phyloP scores from a whole-genome alignment of 2,329 filamentous ascomycete genomes.

The Diaporthe citri region DNA sequence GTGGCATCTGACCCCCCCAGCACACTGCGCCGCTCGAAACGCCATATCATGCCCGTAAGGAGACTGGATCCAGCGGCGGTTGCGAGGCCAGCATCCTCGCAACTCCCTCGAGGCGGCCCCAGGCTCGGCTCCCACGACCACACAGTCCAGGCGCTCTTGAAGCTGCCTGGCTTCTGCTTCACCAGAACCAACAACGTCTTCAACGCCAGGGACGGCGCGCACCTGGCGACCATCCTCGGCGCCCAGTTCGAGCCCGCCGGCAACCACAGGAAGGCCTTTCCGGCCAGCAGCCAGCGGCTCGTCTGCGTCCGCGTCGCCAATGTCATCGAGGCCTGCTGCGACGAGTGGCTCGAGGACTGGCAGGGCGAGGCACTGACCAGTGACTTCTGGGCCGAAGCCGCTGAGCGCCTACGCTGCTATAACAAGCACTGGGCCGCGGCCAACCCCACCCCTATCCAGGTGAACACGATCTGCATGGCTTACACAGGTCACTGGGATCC shows the following conservation, averaged over 20 bases:
- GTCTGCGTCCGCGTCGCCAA: constrained; percentile 31
- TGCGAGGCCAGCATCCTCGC: background rate
- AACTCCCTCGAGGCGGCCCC: background rate
- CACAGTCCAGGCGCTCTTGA: constrained; percentile 28
- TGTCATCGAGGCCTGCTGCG: constrained; percentile 35
- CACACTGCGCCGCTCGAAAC: constrained; percentile 12
- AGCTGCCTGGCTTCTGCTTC: constrained; percentile 35
- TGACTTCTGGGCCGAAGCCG: constrained; percentile 28
- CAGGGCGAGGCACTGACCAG: constrained; percentile 28
- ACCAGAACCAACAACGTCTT: constrained; percentile 1
- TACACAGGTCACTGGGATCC: constrained; percentile 34
- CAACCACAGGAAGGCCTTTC: background rate
- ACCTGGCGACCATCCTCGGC: constrained; percentile 26
- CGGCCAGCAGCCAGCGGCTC: constrained; percentile 21
- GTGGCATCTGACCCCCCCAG: background rate
- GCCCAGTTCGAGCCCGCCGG: constrained; percentile 3
- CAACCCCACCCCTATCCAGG: constrained; percentile 11
- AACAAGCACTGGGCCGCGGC: constrained; percentile 18
- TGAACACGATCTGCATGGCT: constrained; percentile 34
- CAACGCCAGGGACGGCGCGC: background rate
- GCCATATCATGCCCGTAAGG: background rate
- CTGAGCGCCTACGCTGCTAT: constrained; percentile 22
- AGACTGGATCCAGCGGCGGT: background rate
- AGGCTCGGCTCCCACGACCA: constrained; percentile 11
- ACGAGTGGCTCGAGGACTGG: constrained; percentile 39